Evolutionary conservation across 2,329 filamentous ascomycete genomes (phyloP), one percentile per base, ranked within the genome.

Genomic region (Talaromyces islandicus): DNA sequence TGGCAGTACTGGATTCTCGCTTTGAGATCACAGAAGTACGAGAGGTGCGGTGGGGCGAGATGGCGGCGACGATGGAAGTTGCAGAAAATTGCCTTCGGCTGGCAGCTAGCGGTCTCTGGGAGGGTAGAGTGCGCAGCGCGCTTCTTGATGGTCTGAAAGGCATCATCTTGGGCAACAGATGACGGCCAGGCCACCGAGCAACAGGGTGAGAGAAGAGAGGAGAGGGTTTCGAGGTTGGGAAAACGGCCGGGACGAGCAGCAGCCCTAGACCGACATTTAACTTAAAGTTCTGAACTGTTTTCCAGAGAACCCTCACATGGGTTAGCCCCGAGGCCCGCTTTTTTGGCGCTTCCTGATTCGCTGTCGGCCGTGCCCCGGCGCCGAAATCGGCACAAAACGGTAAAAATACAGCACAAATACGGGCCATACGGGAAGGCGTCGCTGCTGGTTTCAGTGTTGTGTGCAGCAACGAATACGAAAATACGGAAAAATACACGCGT

Each of bases 81-180:
- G 76, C 74, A 41, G 80, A 78, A 67, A 82, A 80, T 43, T 70
- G 67, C 63, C 75, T 73, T 61, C 70, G 68, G 57, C 67, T 66
- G 63, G 73, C 71, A 64, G 68, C 66, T 29, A 77, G 69, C 63
- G 75, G 71, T 66, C 72, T 75, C 65, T 74, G 74, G 65, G 72
- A 70, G 55, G 75, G 76, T 57, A 81, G 68, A 54, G 79, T 74
- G 69, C 80, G 77, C 69, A 80, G 68, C 60, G 79, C 78, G 66
- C 72, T 75, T 68, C 77, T 78, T 62, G 80, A 79, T 64, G 79
- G 76, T 71, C 77, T 75, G 69, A 80, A 67, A 71, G 80, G 75
- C 75, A 82, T 77, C 80, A 83, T 81, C 67, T 50, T 67, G 77
- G 60, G 62, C 60, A 64, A 59, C 60, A 63, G 69, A 73, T 69